Percentiles rank a stretch among this genome's conserved stretches.
Conservation (phyloP, 129 eudicot genomes). For the Kitagawia praeruptora region DNA sequence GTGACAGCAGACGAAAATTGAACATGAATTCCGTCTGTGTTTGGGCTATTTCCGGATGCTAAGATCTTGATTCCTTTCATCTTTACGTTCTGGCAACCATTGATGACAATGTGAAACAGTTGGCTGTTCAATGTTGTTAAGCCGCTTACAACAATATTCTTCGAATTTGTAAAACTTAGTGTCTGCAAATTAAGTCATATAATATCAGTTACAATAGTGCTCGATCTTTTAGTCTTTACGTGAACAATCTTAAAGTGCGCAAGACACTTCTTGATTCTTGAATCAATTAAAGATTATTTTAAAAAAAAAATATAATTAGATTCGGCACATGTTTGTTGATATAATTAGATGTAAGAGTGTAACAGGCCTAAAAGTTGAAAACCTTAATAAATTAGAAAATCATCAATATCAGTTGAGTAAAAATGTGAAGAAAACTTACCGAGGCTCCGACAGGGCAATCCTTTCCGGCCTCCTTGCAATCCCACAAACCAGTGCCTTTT, state of each 20-base stretch:
- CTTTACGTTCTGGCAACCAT: slow-evolving; percentile 7
- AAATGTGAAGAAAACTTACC: slow-evolving; percentile 19
- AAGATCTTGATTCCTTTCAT: slow-evolving; percentile 7
- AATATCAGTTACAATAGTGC: neutral
- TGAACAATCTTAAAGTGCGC: neutral
- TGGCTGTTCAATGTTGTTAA: slow-evolving; percentile 15
- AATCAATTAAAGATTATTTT: too few species aligned
- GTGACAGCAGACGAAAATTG: slow-evolving; percentile 3
- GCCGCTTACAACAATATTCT: slow-evolving; percentile 37
- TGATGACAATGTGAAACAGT: slow-evolving; percentile 11
- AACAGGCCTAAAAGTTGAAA: neutral
- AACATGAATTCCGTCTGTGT: slow-evolving; percentile 13
- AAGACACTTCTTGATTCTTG: neutral
- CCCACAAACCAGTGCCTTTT: slow-evolving; percentile 57
- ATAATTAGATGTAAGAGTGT: neutral
- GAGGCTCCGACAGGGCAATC: slow-evolving; percentile 60
- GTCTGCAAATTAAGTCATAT: slow-evolving; percentile 8
- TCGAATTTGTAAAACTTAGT: slow-evolving; percentile 15
- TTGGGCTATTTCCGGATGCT: slow-evolving; percentile 9
- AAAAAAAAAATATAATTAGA: too few species aligned
- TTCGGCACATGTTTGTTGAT: too few species aligned
- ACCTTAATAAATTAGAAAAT: neutral
- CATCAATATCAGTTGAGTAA: neutral
- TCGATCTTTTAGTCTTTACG: neutral
- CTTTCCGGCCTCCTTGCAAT: slow-evolving; percentile 40